Evolutionary conservation across 2,329 filamentous ascomycete species (phyloP).

Genomic region (Beauveria sp.): DNA sequence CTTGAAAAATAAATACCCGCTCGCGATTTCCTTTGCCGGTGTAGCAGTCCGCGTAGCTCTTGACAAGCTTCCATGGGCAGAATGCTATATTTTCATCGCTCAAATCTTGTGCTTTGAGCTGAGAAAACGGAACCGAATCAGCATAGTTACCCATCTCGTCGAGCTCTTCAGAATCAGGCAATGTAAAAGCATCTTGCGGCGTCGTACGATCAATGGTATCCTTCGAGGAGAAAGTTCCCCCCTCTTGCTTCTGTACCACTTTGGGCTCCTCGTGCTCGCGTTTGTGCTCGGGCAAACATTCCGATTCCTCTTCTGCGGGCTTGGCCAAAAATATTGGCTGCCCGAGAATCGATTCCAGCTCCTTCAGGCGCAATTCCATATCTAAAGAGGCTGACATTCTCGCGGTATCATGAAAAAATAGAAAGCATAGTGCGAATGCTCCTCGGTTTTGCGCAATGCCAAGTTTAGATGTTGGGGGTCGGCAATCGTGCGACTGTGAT

Average conservation of each 20-base stretch:
- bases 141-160: neutral
- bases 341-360: constrained; percentile 5
- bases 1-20: constrained; percentile 26
- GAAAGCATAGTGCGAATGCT: too few relatives aligned
- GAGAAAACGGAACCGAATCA: neutral
- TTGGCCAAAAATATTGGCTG: neutral
- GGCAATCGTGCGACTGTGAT: neutral
- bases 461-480: neutral
- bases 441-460: neutral
- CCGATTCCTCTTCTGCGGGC: neutral
- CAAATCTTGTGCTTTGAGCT: constrained; percentile 1
- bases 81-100: constrained; percentile 26
- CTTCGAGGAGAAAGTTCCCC: neutral
- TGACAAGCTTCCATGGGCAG: constrained; percentile 45
- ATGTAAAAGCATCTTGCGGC: neutral
- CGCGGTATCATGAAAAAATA: neutral
- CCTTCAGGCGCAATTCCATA: neutral
- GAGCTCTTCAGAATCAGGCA: neutral
- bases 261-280: neutral
- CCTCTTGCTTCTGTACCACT: constrained; percentile 1
- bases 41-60: constrained; percentile 51
- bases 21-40: constrained; percentile 45
- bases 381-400: neutral
- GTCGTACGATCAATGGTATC: neutral
- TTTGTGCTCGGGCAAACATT: neutral